phyloP scores from a whole-genome alignment of 345 rosid genomes.

The Hibiscus trionum region DNA sequence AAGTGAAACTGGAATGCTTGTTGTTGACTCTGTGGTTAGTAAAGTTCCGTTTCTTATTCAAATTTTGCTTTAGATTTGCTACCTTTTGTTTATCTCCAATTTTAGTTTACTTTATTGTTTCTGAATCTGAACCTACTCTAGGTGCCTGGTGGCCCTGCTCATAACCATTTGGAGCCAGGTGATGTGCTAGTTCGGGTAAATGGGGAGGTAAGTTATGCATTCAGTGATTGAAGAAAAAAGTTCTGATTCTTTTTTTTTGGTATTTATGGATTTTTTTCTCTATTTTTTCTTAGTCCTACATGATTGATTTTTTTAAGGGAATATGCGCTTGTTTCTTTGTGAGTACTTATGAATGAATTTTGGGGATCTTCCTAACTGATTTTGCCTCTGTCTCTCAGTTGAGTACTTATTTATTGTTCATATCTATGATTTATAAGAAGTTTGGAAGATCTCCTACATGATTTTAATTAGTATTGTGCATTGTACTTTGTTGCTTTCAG shows the following conservation, averaged over 20 bases:
- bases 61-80: not conserved
- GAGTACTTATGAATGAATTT: not conserved
- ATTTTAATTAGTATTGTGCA: not conserved
- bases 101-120: not conserved
- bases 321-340: not conserved
- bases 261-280: not conserved
- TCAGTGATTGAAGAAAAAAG: not conserved
- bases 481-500: not conserved
- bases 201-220: slow-evolving; percentile 57
- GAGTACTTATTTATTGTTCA: not conserved
- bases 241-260: not conserved
- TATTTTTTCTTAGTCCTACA: not conserved
- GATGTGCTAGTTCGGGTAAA: slow-evolving; percentile 90
- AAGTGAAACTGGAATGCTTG: slow-evolving; percentile 95
- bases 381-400: not conserved
- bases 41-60: not conserved
- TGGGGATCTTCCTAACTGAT: not conserved
- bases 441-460: not conserved
- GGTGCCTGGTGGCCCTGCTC: slow-evolving; percentile 97
- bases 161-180: slow-evolving; percentile 77
- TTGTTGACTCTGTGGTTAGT: slow-evolving; percentile 85
- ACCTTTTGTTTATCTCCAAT: not conserved
- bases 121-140: slow-evolving; percentile 27
- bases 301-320: not conserved
- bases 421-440: not conserved